phyloP scores from a whole-genome alignment of 1,284 basidiomycete genomes.

The Cryptococcus jaspeensis region DNA sequence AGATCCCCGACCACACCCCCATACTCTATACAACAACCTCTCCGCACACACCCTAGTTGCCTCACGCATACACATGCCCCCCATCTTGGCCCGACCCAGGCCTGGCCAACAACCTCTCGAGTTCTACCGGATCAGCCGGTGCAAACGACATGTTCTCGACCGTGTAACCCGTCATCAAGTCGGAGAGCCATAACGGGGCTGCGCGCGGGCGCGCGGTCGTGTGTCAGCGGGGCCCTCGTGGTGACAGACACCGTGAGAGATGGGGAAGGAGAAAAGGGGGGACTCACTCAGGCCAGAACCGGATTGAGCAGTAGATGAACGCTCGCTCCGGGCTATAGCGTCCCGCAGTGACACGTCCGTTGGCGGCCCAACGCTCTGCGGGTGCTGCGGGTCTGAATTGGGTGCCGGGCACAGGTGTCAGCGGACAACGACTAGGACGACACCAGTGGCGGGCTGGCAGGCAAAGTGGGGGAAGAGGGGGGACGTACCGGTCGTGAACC shows the following conservation, averaged over 20 bases:
- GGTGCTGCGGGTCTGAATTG: conserved; percentile 39
- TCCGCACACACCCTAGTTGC: too few relatives aligned
- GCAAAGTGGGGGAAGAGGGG: neutral
- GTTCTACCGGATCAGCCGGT: conserved; percentile 47
- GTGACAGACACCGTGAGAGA: too few relatives aligned
- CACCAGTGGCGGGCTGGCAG: neutral
- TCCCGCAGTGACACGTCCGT: conserved; percentile 51
- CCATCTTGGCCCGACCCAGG: too few relatives aligned
- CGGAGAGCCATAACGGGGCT: conserved; percentile 42
- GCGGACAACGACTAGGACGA: neutral
- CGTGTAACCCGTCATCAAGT: conserved; percentile 48
- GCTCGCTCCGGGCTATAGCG: conserved; percentile 40
- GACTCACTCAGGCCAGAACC: conserved; percentile 28
- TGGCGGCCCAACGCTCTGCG: conserved; percentile 48
- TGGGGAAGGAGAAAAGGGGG: too few relatives aligned
- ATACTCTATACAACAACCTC: too few relatives aligned
- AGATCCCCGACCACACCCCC: too few relatives aligned
- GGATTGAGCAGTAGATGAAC: conserved; percentile 14
- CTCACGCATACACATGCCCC: too few relatives aligned
- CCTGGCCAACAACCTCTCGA: conserved; percentile 38
- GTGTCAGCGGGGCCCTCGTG: too few relatives aligned
- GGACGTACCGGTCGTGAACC: conserved; percentile 46
- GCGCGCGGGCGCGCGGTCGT: neutral
- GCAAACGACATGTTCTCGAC: conserved; percentile 50
- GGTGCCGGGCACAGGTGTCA: neutral